Percentiles rank a stretch among this genome's conserved stretches.
phyloP scores from a whole-genome alignment of 1,284 basidiomycete genomes.

The Cutaneotrichosporon mucoides region DNA sequence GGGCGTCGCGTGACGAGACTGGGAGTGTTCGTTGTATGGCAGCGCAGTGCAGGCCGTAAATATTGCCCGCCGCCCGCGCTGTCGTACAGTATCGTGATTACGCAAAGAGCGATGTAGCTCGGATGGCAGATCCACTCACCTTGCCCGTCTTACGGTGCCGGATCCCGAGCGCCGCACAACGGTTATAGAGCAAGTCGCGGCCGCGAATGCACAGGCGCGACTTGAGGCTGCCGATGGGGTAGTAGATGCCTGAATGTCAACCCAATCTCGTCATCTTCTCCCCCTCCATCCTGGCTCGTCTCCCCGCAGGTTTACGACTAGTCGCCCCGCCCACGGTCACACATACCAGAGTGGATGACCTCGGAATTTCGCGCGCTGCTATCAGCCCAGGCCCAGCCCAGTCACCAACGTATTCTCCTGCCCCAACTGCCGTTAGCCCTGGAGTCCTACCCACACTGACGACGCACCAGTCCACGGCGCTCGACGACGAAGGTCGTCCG shows the following conservation, averaged over 20 bases:
- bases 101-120: neutral
- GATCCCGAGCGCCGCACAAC: conserved; percentile 64
- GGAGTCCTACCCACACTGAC: too few species aligned
- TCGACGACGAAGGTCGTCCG: conserved; percentile 84
- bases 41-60: too few species aligned
- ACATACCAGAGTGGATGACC: conserved; percentile 81
- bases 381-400: neutral
- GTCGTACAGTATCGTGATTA: too few species aligned
- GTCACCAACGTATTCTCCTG: conserved; percentile 71
- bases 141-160: conserved; percentile 76
- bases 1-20: too few species aligned
- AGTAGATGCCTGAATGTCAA: conserved; percentile 46
- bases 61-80: too few species aligned
- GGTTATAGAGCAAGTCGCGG: conserved; percentile 74
- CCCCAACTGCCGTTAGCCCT: conserved; percentile 50
- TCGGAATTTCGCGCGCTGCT: conserved; percentile 87
- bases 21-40: too few species aligned
- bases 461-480: conserved; percentile 55
- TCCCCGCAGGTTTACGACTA: too few species aligned
- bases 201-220: conserved; percentile 83
- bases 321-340: too few species aligned
- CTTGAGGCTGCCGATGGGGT: conserved; percentile 80
- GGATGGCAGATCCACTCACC: conserved; percentile 26
- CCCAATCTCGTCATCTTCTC: too few species aligned
- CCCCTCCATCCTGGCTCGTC: too few species aligned